Percentiles rank a stretch among this genome's conserved stretches.
phyloP scores from a whole-genome alignment of 768 basidiomycete species.

The Psilocybe cyanescens region DNA sequence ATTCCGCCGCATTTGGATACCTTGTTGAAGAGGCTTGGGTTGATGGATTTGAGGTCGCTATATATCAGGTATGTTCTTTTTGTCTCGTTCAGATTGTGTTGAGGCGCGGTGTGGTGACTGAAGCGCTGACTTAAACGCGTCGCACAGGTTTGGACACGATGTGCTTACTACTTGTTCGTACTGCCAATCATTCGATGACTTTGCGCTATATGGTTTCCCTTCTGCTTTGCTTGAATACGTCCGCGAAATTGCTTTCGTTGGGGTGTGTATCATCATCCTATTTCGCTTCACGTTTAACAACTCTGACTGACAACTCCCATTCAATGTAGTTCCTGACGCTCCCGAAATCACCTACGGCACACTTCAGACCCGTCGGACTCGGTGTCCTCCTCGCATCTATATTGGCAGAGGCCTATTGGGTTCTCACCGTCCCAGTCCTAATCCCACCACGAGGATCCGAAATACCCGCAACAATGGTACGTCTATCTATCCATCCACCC shows the following conservation, averaged over 20 bases:
- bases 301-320: neutral
- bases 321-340: constrained; percentile 25
- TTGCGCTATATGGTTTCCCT: constrained; percentile 59
- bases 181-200: constrained; percentile 65
- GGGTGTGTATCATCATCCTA: constrained; percentile 30
- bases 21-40: constrained; percentile 57
- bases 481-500: constrained; percentile 8
- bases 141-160: constrained; percentile 66
- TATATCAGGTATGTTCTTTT: constrained; percentile 57
- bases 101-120: neutral
- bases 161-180: constrained; percentile 67
- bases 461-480: constrained; percentile 39
- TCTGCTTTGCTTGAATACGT: constrained; percentile 61
- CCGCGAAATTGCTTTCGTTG: constrained; percentile 56
- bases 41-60: constrained; percentile 57
- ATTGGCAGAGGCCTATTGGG: constrained; percentile 57
- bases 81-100: neutral
- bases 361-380: constrained; percentile 43
- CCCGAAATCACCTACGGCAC: constrained; percentile 33
- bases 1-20: constrained; percentile 53
- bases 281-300: neutral
- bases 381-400: constrained; percentile 52
- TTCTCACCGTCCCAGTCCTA: constrained; percentile 48
- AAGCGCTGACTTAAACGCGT: neutral
- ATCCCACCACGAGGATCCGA: constrained; percentile 43